Percentiles rank a stretch among this genome's conserved stretches.
Evolutionary conservation across 2,329 filamentous ascomycete species (phyloP).

Genomic region (Fusarium pininemorale): DNA sequence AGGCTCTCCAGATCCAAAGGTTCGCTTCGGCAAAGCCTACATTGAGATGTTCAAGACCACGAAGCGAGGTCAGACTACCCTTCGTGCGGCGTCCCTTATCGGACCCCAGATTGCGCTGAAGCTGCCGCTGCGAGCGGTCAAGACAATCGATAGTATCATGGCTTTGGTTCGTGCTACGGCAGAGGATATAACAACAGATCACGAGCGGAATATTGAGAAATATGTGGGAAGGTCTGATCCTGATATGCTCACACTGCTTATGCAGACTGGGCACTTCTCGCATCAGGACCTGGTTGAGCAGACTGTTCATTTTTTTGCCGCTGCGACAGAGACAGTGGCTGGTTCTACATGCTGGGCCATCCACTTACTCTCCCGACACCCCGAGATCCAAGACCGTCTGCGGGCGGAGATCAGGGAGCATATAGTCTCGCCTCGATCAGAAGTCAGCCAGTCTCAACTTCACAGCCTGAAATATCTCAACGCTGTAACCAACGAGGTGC

Average conservation of each 20-base stretch:
- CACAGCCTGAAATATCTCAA: not conserved
- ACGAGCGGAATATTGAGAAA: not conserved
- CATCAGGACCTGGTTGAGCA: not conserved
- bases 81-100: not conserved
- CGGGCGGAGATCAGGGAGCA: not conserved
- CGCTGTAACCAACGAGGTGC: fast-evolving
- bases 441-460: not conserved
- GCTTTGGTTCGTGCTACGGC: not conserved
- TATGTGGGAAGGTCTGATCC: fast-evolving
- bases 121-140: not conserved
- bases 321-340: not conserved
- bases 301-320: not conserved
- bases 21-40: not conserved
- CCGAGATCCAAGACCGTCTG: not conserved
- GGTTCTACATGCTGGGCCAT: not conserved
- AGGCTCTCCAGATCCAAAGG: not conserved
- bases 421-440: not conserved
- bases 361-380: not conserved
- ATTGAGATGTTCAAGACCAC: not conserved
- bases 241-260: not conserved
- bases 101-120: not conserved
- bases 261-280: not conserved
- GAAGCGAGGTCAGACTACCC: not conserved
- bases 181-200: not conserved
- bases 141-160: not conserved